Percentiles rank a stretch among this genome's conserved stretches.
These are phyloP conservation scores for Pyronema domesticum DNA, from an alignment of 495 filamentous ascomycete species.

Conservation along the genomic window DNA sequence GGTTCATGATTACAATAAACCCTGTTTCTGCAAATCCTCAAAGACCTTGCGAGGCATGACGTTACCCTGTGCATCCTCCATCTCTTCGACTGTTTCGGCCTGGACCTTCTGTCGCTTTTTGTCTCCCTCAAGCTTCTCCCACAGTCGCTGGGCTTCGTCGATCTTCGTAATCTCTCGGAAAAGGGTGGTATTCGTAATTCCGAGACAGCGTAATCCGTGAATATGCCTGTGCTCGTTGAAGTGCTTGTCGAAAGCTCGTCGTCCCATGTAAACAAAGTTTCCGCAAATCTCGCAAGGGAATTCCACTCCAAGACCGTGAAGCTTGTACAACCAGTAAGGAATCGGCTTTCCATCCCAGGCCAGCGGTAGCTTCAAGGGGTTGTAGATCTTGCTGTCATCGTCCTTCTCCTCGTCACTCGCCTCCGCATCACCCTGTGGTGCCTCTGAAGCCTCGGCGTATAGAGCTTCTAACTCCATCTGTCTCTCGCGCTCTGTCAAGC, in stretches of 20 bases:
- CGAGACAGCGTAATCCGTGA: slow-evolving; percentile 79
- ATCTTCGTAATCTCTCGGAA: slow-evolving; percentile 91
- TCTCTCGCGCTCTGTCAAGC: slow-evolving; percentile 89
- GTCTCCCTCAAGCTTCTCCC: slow-evolving; percentile 83
- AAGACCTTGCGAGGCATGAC: slow-evolving; percentile 99
- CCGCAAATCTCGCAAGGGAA: slow-evolving; percentile 93
- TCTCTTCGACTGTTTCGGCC: slow-evolving; percentile 76
- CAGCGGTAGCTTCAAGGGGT: slow-evolving; percentile 83
- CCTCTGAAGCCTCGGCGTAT: slow-evolving; percentile 25
- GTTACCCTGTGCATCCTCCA: slow-evolving; percentile 95
- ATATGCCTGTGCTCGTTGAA: slow-evolving; percentile 88
- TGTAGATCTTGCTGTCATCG: slow-evolving; percentile 82
- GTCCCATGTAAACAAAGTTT: slow-evolving; percentile 93
- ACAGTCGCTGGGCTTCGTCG: slow-evolving; percentile 66
- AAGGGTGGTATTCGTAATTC: slow-evolving; percentile 77
- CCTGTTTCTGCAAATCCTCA: slow-evolving; percentile 61
- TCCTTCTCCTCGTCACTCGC: slow-evolving; percentile 36
- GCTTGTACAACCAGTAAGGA: slow-evolving; percentile 94
- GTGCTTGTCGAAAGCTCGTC: slow-evolving; percentile 92
- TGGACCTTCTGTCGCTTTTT: slow-evolving; percentile 58
- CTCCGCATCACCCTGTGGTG: slow-evolving; percentile 26
- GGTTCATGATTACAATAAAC: slow-evolving; percentile 34
- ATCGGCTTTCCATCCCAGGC: slow-evolving; percentile 98
- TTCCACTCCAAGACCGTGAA: slow-evolving; percentile 88
- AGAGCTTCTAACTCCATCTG: slow-evolving; percentile 72